Percentiles rank a stretch among this genome's conserved stretches.
phyloP scores from a whole-genome alignment of 129 eudicot species.

The Apium graveolens region DNA sequence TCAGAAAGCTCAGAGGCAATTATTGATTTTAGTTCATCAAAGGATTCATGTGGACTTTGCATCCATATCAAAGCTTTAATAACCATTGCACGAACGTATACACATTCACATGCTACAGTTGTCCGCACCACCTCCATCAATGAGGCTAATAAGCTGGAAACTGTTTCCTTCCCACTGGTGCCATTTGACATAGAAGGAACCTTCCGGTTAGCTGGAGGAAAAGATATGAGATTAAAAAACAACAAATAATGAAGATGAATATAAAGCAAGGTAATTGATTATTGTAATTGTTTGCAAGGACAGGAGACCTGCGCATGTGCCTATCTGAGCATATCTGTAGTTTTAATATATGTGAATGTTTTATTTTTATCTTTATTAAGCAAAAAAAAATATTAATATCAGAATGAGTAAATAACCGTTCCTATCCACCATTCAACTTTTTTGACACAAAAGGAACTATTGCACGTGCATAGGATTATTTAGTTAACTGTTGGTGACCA shows the following conservation, averaged over 20 bases:
- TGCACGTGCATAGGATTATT: neutral
- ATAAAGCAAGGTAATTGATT: neutral
- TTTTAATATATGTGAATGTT: neutral
- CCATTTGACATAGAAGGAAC: conserved; percentile 49
- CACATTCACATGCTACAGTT: conserved; percentile 98
- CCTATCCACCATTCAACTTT: neutral
- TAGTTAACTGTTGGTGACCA: neutral
- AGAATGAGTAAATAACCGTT: neutral
- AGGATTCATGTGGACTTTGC: conserved; percentile 96
- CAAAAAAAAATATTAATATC: neutral
- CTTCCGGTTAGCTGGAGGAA: conserved; percentile 30
- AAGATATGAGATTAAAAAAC: conserved; percentile 8
- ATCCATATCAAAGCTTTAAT: conserved; percentile 97
- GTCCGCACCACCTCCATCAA: conserved; percentile 97
- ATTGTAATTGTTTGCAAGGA: neutral
- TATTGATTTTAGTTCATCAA: conserved; percentile 79
- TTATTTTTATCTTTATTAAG: neutral
- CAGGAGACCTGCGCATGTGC: neutral
- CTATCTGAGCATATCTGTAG: neutral
- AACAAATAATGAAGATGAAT: neutral
- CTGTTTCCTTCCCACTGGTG: conserved; percentile 61
- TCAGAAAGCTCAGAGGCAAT: conserved; percentile 96
- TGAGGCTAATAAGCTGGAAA: conserved; percentile 78
- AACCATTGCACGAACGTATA: conserved; percentile 95
- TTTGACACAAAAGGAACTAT: neutral